Base-by-base conservation (phyloP, 2,329 filamentous ascomycete genomes). In the Exserohilum rostratum region DNA sequence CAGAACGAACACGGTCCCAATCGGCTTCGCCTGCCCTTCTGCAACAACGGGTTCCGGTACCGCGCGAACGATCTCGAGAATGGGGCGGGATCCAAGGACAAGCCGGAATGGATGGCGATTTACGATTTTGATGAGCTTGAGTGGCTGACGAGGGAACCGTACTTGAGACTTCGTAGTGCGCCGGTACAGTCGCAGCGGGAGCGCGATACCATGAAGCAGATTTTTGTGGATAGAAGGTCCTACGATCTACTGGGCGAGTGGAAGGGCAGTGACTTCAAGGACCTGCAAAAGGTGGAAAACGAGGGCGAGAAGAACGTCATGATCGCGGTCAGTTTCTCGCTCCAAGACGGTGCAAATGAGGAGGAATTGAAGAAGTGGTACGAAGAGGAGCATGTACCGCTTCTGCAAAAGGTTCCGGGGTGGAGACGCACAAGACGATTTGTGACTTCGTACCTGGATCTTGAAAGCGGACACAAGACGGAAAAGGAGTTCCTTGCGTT, bases 1-100 rank as follows among this genome's bases (percentile, higher is more conserved):
- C 93, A 96, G 79, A 95, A 92, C 75, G 91, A 96, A 78, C 91
- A 96, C 77, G 91, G 91, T 49, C 91, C 91, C 15, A 85, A 87
- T 13, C 88, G 91, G 43, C 83, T 96, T 6, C 88, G 90, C 44
- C 78, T 96, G 12, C 85, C 90, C 3, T 87, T 89, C 66, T 87
- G 93, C 70, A 72, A 78, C 63, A 95, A 91, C 73, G 91, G 91
- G 54, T 87, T 95, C 65, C 88, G 91, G 38, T 96, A 92, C 77
- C 83, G 82, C 22, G 88, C 90, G 7, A 83, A 78, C 13, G 90
- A 93, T 71, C 77, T 79, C 45, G 68, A 67, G 18, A 53, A 46
- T 11, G 52, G 56, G 9, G 53, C 42, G 30, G 69, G 58, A 51
- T 70, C 72, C 58, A 66, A 72, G 55, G 74, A 79, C 47, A 70